Conservation (phyloP, 306 rosid species). For the Myrica gale region DNA sequence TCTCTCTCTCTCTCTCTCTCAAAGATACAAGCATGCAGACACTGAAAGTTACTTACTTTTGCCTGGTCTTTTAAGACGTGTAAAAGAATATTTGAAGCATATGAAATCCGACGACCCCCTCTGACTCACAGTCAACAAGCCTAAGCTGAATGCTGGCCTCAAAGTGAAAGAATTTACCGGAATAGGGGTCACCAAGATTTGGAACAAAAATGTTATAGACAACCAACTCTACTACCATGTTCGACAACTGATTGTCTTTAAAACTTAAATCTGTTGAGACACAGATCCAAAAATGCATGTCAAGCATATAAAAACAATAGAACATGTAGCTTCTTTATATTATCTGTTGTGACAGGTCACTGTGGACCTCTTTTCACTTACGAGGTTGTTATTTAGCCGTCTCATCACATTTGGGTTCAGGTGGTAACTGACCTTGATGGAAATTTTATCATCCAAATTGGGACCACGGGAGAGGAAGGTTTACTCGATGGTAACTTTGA, state of each 20-base stretch:
- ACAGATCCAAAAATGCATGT: conserved; percentile 6
- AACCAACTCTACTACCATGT: not conserved
- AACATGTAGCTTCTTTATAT: not conserved
- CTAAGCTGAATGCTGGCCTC: not conserved
- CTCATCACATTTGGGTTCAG: conserved; percentile 49
- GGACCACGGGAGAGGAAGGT: conserved; percentile 94
- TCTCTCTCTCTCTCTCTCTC: conserved; percentile 17
- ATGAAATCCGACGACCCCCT: not conserved
- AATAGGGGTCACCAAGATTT: not conserved
- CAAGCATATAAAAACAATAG: not conserved
- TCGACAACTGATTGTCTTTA: not conserved
- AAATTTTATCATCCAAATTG: conserved; percentile 74
- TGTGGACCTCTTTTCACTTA: conserved; percentile 19
- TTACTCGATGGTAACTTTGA: conserved; percentile 81
- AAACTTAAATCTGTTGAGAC: not conserved
- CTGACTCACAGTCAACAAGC: not conserved
- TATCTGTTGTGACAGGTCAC: conserved; percentile 6
- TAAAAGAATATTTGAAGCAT: not conserved
- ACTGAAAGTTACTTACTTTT: conserved; percentile 3
- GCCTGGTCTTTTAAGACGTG: conserved; percentile 8
- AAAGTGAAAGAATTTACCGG: conserved; percentile 1
- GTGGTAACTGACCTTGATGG: conserved; percentile 86
- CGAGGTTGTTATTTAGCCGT: conserved; percentile 18
- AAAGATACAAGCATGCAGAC: not conserved
- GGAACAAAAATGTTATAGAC: not conserved